Evolutionary conservation across 495 filamentous ascomycete species (phyloP).

Genomic region (Viridothelium virens): DNA sequence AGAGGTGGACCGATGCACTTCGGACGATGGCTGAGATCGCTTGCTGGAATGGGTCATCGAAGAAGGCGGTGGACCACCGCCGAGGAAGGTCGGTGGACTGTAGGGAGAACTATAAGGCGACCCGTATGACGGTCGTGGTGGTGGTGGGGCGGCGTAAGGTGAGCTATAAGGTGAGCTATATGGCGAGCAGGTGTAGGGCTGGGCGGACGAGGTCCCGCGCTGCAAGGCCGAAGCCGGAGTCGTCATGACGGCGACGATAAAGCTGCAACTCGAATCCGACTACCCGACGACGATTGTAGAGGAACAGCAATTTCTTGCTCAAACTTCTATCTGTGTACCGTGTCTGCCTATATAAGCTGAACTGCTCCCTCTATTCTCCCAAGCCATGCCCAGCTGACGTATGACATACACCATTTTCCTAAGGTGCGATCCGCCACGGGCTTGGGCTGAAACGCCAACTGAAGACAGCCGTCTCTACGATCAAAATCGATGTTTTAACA

Average conservation of each 20-base stretch:
- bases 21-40: neutral
- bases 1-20: neutral
- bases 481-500: neutral
- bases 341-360: neutral
- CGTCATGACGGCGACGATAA: neutral
- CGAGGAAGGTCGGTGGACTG: neutral
- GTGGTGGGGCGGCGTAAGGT: neutral
- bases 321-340: neutral
- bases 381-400: no score
- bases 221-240: no score
- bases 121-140: neutral
- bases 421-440: no score
- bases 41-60: conserved; percentile 9
- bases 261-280: neutral
- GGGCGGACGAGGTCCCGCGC: neutral
- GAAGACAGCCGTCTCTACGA: no score
- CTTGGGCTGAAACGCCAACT: no score
- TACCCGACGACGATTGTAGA: neutral
- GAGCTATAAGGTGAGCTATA: neutral
- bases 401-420: no score
- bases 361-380: neutral
- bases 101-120: conserved; percentile 5
- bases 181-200: neutral
- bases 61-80: neutral
- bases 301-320: no score